A percentile compares a stretch with the other conserved stretches of the same genome.
phyloP scores from a whole-genome alignment of 164 flowering plant species.

The Piper betle region DNA sequence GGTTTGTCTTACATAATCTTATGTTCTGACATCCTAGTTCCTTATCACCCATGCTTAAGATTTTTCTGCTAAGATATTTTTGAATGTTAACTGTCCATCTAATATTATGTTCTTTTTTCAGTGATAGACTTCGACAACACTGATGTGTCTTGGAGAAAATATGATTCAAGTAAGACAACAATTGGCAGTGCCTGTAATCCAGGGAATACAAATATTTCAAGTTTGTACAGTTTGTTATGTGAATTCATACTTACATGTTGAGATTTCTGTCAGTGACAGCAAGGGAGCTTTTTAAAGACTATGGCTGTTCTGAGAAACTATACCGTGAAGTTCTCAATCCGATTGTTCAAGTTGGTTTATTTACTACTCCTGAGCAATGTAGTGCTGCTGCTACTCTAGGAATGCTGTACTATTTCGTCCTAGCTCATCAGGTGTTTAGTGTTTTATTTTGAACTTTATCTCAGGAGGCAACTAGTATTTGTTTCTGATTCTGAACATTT shows the following conservation, averaged over 20 bases:
- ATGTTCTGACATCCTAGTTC: neutral
- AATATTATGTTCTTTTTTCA: conserved; percentile 8
- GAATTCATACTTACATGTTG: neutral
- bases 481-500: neutral
- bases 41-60: neutral
- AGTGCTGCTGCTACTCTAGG: conserved; percentile 57
- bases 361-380: conserved; percentile 55
- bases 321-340: conserved; percentile 33
- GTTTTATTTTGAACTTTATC: neutral
- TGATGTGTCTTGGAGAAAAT: conserved; percentile 55
- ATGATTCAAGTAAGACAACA: conserved; percentile 38
- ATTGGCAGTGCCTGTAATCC: neutral
- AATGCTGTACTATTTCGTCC: conserved; percentile 33
- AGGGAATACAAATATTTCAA: neutral
- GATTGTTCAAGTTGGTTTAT: conserved; percentile 48
- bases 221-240: neutral
- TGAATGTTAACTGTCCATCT: neutral
- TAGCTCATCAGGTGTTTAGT: conserved; percentile 46
- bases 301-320: conserved; percentile 49
- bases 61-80: neutral
- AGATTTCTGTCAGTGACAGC: conserved; percentile 40
- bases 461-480: neutral
- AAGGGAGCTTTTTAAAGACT: conserved; percentile 62
- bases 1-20: conserved; percentile 17
- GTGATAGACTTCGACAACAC: conserved; percentile 64